Percentiles rank a stretch among this genome's conserved stretches.
Evolutionary conservation across 208 protist species (phyloP).

Genomic region (Endotrypanum monterogeii): DNA sequence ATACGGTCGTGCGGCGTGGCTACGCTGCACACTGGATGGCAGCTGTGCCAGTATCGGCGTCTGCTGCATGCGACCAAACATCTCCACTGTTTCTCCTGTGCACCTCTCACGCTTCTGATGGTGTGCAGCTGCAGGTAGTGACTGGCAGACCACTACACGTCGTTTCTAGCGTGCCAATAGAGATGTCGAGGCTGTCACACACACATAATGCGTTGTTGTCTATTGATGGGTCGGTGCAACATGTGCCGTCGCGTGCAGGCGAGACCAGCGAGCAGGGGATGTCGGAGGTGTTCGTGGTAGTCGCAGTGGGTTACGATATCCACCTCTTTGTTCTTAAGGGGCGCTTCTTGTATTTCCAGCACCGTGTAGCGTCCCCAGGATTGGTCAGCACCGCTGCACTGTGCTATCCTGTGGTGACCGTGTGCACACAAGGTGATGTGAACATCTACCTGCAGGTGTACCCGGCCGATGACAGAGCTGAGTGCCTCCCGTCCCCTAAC

Average conservation of each 20-base stretch:
- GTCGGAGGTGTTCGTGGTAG: constrained; percentile 25
- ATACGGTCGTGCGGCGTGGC: constrained; percentile 18
- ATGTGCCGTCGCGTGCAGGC: constrained; percentile 18
- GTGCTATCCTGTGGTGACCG: constrained; percentile 26
- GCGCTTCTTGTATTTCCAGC: constrained; percentile 33
- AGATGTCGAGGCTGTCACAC: constrained; percentile 7
- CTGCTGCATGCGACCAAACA: background rate
- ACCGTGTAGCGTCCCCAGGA: constrained; percentile 24
- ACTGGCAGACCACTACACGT: constrained; percentile 34
- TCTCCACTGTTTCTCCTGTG: constrained; percentile 28
- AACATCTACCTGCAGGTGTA: constrained; percentile 37
- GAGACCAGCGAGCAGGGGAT: constrained; percentile 15
- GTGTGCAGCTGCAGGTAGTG: constrained; percentile 34
- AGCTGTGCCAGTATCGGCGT: constrained; percentile 20
- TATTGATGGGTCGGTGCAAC: constrained; percentile 25
- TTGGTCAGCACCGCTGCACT: constrained; percentile 18
- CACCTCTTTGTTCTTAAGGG: constrained; percentile 28
- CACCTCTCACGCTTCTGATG: constrained; percentile 4
- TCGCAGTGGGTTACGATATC: constrained; percentile 18
- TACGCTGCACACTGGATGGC: constrained; percentile 36
- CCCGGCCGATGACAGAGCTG: constrained; percentile 29
- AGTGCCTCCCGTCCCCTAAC: constrained; percentile 29
- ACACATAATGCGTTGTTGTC: constrained; percentile 8
- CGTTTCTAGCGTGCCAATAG: constrained; percentile 18
- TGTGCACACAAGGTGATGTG: constrained; percentile 27